phyloP scores from a whole-genome alignment of 495 filamentous ascomycete genomes.

The Emericellopsis terricola region DNA sequence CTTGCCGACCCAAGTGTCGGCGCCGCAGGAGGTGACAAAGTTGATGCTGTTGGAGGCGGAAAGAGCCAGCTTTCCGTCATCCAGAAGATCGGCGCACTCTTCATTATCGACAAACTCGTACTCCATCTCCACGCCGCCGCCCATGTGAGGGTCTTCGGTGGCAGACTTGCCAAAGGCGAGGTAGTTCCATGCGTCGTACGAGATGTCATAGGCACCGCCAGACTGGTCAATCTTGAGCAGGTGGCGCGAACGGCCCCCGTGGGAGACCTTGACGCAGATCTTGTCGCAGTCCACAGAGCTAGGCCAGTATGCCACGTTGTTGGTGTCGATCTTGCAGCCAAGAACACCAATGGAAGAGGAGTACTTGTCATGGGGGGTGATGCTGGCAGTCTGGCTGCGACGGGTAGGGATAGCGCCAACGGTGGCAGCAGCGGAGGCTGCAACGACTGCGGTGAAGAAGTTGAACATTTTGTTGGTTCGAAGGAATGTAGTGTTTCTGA shows the following conservation, averaged over 20 bases:
- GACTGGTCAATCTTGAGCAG: slow-evolving; percentile 12
- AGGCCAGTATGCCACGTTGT: slow-evolving; percentile 18
- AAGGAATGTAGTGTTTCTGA: slow-evolving; percentile 1
- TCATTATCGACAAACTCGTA: slow-evolving; percentile 8
- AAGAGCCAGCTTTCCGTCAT: slow-evolving; percentile 8
- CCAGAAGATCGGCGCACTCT: slow-evolving; percentile 10
- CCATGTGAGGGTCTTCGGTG: slow-evolving; percentile 3
- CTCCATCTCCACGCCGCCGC: slow-evolving; percentile 9
- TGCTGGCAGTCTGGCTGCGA: slow-evolving; percentile 6
- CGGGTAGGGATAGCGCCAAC: slow-evolving; percentile 2
- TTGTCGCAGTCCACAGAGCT: slow-evolving; percentile 10
- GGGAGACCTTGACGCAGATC: slow-evolving; percentile 13
- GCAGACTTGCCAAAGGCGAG: slow-evolving; percentile 9
- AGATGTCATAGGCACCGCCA: slow-evolving; percentile 13
- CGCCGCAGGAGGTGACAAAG: slow-evolving; percentile 8
- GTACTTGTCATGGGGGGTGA: slow-evolving; percentile 14
- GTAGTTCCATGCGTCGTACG: slow-evolving; percentile 17
- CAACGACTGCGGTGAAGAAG: slow-evolving; percentile 1
- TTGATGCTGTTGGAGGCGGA: slow-evolving; percentile 13
- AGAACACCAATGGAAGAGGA: slow-evolving; percentile 13
- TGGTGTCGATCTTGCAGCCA: slow-evolving; percentile 16
- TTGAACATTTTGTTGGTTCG: slow-evolving; percentile 1
- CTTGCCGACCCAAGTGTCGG: slow-evolving; percentile 11
- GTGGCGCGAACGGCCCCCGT: slow-evolving; percentile 9
- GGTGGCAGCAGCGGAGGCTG: slow-evolving; percentile 2